Evolutionary conservation across 2,329 filamentous ascomycete species (phyloP), one percentile per base, ranked within the genome.

Genomic region (Metarhizium anisopliae): DNA sequence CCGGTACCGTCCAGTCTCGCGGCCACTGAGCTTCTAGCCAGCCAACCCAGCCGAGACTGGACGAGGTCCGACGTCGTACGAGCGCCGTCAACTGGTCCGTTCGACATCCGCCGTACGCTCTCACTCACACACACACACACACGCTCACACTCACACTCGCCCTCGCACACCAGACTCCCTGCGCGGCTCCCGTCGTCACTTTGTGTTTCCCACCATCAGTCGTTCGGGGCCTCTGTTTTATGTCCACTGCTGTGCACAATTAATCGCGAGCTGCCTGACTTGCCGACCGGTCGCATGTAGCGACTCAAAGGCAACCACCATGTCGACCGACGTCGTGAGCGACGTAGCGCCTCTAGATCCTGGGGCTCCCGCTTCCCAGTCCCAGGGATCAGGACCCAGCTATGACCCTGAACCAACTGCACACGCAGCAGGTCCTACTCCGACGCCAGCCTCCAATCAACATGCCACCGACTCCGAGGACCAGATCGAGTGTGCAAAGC

Each of bases 321-420:
- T 83, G 80, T 78, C 79, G 72, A 77, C 73, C 71, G 74, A 79
- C 75, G 75, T 75, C 74, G 75, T 73, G 73, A 73, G 75, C 73
- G 75, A 70, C 69, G 65, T 68, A 67, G 72, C 71, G 71, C 68
- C 73, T 52, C 51, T 60, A 50, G 58, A 61, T 56, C 52, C 55
- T 53, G 59, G 53, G 52, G 53, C 53, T 52, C 52, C 43, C 25
- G 30, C 51, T 47, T 54, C 45, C 29, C 32, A 35, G 32, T 35
- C 32, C 32, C 43, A 43, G 11, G 54, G 13, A 56, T 50, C 56
- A 50, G 47, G 54, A 47, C 50, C 65, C 68, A 72, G 68, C 67
- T 58, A 61, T 60, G 58, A 58, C 55, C 52, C 54, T 54, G 51
- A 53, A 53, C 47, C 55, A 38, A 47, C 43, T 29, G 47, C 35